Base-by-base conservation (phyloP, 2,329 filamentous ascomycete genomes). In the Bipolaris victoriae region DNA sequence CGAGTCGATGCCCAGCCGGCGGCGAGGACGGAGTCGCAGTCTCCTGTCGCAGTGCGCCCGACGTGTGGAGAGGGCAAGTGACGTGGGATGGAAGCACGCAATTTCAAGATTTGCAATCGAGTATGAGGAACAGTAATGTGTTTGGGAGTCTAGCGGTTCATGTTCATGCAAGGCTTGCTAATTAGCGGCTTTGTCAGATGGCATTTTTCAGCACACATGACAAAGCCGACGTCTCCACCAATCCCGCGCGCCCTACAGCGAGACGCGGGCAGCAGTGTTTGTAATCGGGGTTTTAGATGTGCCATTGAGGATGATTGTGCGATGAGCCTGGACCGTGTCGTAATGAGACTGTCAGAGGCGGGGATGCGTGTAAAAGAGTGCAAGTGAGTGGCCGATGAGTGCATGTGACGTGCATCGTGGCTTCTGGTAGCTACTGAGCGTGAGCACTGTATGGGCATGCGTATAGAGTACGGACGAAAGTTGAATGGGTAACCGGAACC, bases 191-290 rank as follows among this genome's bases (percentile, higher is more conserved):
- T 69, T 71, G 68, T 69, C 68, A 71, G 63, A 65, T 47, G 52
- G 49, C 63, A 67, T 70, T 70, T 57, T 66, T 68, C 66, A 70
- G 66, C 68, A 69, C 39, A 16, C 40, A 35, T 69, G 49, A 65
- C 66, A 68, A 68, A 67, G 61, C 65, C 47, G 53, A 46, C 47
- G 20, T 29, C 16, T 31, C 52, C 49, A 45, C 64, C 67, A 71
- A 69, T 68, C 20, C 50, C 24, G 44, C 48, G n/a, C 15, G 53
- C 49, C 41, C 45, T 31, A 37, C 33, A 18, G 33, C 7, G 36
- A 52, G 36, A 57, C 26, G 50, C 29, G 33, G 55, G 43, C 41
- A 39, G 13, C 24, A 13, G 24, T 29, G 20, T 63, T 56, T 63
- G 58, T 59, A 48, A 58, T 59, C 52, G 33, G 41, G 49, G 59